Conservation (phyloP, 768 basidiomycete genomes). For the Astraeus odoratus region DNA sequence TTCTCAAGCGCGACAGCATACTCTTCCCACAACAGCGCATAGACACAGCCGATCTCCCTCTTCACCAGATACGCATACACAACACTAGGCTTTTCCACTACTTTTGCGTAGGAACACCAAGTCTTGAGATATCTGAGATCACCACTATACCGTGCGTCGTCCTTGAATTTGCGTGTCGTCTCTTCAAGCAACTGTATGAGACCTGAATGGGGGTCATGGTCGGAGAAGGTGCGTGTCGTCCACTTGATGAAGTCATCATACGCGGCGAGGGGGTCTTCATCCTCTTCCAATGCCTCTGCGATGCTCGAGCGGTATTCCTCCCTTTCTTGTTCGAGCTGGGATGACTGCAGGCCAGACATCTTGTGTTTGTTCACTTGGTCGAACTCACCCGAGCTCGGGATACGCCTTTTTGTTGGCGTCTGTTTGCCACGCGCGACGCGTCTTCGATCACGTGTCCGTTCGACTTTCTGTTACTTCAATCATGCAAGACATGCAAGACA, state of each 20-base stretch:
- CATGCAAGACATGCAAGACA: background rate
- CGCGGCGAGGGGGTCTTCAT: constrained; percentile 80
- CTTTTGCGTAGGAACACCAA: constrained; percentile 83
- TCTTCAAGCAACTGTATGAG: constrained; percentile 79
- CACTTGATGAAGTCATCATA: constrained; percentile 88
- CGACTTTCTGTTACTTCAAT: background rate
- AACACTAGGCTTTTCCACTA: constrained; percentile 62
- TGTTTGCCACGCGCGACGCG: constrained; percentile 24
- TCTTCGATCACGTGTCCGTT: constrained; percentile 20
- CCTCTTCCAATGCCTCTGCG: constrained; percentile 52
- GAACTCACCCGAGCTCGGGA: background rate
- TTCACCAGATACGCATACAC: constrained; percentile 70
- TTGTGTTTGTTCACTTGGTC: constrained; percentile 6
- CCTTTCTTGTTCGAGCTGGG: constrained; percentile 26
- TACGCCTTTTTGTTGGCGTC: constrained; percentile 3
- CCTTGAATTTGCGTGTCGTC: constrained; percentile 72
- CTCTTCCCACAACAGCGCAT: constrained; percentile 84
- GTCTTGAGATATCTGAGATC: constrained; percentile 89
- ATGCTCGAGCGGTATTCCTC: constrained; percentile 34
- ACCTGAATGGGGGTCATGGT: constrained; percentile 61
- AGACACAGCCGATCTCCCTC: constrained; percentile 68
- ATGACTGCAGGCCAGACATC: constrained; percentile 21
- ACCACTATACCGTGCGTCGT: constrained; percentile 76
- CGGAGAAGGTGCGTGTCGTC: constrained; percentile 75
- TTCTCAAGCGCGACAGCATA: constrained; percentile 77